Evolutionary conservation across 2,329 filamentous ascomycete genomes (phyloP), one percentile per base, ranked within the genome.

Genomic region (Penicillium sp.): DNA sequence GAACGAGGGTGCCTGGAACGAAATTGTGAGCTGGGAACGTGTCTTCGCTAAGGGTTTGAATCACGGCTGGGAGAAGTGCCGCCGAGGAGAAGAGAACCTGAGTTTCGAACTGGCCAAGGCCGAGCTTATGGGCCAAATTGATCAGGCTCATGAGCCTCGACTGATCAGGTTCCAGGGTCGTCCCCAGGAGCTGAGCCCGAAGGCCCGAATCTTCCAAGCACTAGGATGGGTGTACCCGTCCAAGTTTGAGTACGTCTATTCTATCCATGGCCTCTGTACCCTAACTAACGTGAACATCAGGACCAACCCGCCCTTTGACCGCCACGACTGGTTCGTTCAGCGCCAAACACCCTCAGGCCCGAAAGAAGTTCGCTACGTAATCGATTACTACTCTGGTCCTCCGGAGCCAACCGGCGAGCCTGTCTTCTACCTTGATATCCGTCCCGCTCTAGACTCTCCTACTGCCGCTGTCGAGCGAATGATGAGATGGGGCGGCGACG

Each of bases 1-100:
- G 53, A 99, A 99, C 71, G 94, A 99, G 72, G 94, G 94, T 59
- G 94, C 94, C 7, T 99, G 94, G 94, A 82, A 84, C 16, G 94
- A 99, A 79, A 95, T 99, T 67, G 82, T 94, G 60, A 88, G 88
- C 39, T 97, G 93, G 93, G 94, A 99, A 78, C 82, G 85, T 51
- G 84, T 92, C 48, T 99, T 97, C 69, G 80, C 83, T 18, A 80
- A 81, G 31, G 94, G 94, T 0, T 72, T 96, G 23, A 76, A 73
- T 54, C 79, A 82, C 43, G 90, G 88, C 38, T 93, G 87, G 85
- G 79, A 85, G 59, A 81, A 86, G 53, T 94, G 89, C 72, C 82
- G 80, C 54, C 82, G 82, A 42, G 90, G 91, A 50, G 89, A 93
- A 70, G 81, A 86, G 52, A 85, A 88, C 58, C 74, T 82, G 23